Evolutionary conservation across 176 grass and related monocot genomes (phyloP).

Genomic region (Paspalum vaginatum): DNA sequence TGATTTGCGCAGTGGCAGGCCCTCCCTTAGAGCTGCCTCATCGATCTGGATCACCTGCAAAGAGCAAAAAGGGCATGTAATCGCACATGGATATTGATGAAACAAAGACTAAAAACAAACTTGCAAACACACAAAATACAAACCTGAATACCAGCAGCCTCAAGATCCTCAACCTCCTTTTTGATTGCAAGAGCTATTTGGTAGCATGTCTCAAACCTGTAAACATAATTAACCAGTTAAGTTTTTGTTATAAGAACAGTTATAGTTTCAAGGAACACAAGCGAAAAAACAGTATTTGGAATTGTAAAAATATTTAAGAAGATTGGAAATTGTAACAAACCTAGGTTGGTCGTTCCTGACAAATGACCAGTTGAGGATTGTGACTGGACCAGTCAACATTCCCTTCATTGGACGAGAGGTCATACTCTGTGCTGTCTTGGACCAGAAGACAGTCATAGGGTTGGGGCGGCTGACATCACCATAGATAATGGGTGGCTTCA

Average conservation of each 20-base stretch:
- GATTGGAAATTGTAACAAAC: conserved; percentile 48
- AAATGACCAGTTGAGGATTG: conserved; percentile 99
- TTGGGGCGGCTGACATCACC: conserved; percentile 95
- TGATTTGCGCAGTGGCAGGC: conserved; percentile 82
- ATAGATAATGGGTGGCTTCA: conserved; percentile 96
- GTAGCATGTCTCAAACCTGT: conserved; percentile 95
- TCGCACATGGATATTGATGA: conserved; percentile 23
- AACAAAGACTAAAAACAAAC: conserved; percentile 14
- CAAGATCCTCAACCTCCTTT: conserved; percentile 91
- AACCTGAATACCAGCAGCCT: conserved; percentile 89
- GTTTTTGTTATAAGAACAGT: background rate
- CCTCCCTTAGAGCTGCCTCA: conserved; percentile 90
- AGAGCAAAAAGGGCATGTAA: conserved; percentile 12
- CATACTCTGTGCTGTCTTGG: conserved; percentile 85
- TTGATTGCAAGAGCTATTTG: conserved; percentile 99
- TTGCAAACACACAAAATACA: conserved; percentile 16
- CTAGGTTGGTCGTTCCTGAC: conserved; percentile 96
- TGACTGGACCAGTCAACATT: conserved; percentile 97
- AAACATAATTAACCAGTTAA: conserved; percentile 6
- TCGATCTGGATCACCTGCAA: conserved; percentile 96
- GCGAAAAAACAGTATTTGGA: conserved; percentile 6
- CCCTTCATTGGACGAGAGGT: conserved; percentile 96
- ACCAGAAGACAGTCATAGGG: conserved; percentile 98
- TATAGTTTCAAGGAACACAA: conserved; percentile 33
- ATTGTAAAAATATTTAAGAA: conserved; percentile 17